These are phyloP conservation scores for Pyricularia grisea DNA, from an alignment of 2,329 filamentous ascomycete species.

Conservation along the genomic window DNA sequence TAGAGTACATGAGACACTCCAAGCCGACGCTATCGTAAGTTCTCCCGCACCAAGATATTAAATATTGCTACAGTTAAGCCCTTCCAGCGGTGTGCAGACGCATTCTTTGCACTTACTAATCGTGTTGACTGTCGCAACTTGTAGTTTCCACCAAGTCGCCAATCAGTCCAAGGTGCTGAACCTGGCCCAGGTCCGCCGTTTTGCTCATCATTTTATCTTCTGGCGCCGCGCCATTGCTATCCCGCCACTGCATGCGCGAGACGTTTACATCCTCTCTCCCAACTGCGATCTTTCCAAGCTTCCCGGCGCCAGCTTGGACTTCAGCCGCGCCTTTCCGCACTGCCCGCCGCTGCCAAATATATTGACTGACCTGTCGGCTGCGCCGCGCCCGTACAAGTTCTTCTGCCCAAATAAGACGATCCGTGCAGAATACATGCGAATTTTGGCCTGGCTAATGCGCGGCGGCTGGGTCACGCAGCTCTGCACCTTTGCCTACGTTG, in stretches of 20 bases:
- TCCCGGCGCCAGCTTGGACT: slow-evolving; percentile 58
- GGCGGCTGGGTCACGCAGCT: slow-evolving; percentile 92
- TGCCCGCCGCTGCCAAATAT: slow-evolving; percentile 79
- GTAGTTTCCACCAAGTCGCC: slow-evolving; percentile 56
- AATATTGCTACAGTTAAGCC: not conserved
- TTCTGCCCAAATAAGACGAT: slow-evolving; percentile 85
- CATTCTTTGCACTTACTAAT: not conserved
- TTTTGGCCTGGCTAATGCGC: slow-evolving; percentile 87
- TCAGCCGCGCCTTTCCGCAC: slow-evolving; percentile 71
- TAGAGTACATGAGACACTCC: slow-evolving; percentile 71
- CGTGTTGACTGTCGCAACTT: not conserved
- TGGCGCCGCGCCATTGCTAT: slow-evolving; percentile 92
- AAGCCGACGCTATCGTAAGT: slow-evolving; percentile 56
- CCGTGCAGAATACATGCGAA: slow-evolving; percentile 77
- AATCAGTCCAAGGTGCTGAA: slow-evolving; percentile 60
- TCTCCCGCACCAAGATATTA: not conserved
- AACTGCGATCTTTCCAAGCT: slow-evolving; percentile 74
- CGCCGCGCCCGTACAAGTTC: slow-evolving; percentile 71
- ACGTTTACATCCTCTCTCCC: slow-evolving; percentile 85
- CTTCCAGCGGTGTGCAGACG: not conserved
- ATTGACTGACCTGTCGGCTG: slow-evolving; percentile 70
- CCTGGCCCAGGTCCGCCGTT: slow-evolving; percentile 71
- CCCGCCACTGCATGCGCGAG: slow-evolving; percentile 78
- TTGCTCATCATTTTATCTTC: slow-evolving; percentile 89
- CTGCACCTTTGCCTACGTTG: slow-evolving; percentile 82